Percentiles rank a stretch among this genome's conserved stretches.
Conservation (phyloP, 768 basidiomycete genomes). For the Trichaptum fuscoviolaceum region DNA sequence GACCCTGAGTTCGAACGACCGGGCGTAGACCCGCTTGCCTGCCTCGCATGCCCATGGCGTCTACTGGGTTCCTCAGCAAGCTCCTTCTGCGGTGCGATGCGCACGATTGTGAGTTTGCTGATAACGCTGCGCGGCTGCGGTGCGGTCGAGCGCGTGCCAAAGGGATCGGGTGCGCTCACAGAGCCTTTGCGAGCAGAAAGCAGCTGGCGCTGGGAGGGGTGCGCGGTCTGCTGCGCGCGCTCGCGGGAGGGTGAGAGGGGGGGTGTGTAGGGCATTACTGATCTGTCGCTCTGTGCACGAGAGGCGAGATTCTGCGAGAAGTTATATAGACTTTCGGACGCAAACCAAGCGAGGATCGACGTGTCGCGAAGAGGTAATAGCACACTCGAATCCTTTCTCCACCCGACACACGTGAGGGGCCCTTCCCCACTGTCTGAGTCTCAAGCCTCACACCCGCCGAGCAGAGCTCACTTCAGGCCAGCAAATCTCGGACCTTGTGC, state of each 20-base stretch:
- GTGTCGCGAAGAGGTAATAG: background rate
- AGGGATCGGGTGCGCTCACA: conserved; percentile 62
- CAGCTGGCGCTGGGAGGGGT: conserved; percentile 18
- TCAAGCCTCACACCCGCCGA: background rate
- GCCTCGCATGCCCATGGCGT: background rate
- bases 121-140: background rate
- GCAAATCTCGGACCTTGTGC: background rate
- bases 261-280: background rate
- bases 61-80: background rate
- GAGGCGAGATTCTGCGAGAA: background rate
- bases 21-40: background rate
- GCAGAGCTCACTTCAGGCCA: background rate
- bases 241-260: background rate
- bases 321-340: background rate
- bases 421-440: background rate
- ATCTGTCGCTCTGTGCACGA: background rate
- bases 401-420: background rate
- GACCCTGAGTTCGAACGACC: background rate
- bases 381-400: background rate
- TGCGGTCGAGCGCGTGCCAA: conserved; percentile 50
- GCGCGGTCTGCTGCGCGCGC: background rate
- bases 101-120: conserved; percentile 70
- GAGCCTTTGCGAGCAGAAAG: conserved; percentile 64
- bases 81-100: conserved; percentile 34
- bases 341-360: background rate